Evolutionary conservation across 305 asterid genomes (phyloP), one percentile per base, ranked within the genome.

Genomic region (Ajuga reptans): DNA sequence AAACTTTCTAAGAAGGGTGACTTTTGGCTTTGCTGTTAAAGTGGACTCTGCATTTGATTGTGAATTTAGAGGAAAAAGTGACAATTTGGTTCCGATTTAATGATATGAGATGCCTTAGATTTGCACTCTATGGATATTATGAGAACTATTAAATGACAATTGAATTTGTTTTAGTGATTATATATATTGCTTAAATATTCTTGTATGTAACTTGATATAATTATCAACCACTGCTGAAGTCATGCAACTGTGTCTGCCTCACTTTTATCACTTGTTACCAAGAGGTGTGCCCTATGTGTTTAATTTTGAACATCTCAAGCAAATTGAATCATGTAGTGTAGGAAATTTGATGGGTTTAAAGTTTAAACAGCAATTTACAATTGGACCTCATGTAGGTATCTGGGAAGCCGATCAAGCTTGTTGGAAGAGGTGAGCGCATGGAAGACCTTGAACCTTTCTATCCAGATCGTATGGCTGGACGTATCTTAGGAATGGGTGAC

Each of bases 401-500:
- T 2, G 98, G 98, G 71, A 90, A 89, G 88, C 99, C 99, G 73
- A 89, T 93, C 78, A 93, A 93, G 85, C 96, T 93, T 18, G 99
- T 93, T 11, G 99, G 99, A 81, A 84, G 99, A 76, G 99, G 99
- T 59, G 99, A 90, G 78, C 92, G 89, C 33, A 86, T 93, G 96
- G 99, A 93, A 80, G 98, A 93, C 82, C 98, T 93, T 54, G 98
- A 93, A 80, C 98, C 97, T 71, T 93, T 93, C 83, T 93, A 93
- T 69, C 99, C 99, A 55, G 96, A 93, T 74, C 94, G 99, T 41
- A 93, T 93, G 99, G 95, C 99, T 0, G 96, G 97, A 16, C 99
- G 99, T 72, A 83, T 93, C 79, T 81, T 90, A 74, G 99, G 99
- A 80, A 93, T 90, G 99, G 99, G 99, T 64, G 99, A 93, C 76